Evolutionary conservation across 2,329 filamentous ascomycete species (phyloP).

Genomic region (Colletotrichum falcatum): DNA sequence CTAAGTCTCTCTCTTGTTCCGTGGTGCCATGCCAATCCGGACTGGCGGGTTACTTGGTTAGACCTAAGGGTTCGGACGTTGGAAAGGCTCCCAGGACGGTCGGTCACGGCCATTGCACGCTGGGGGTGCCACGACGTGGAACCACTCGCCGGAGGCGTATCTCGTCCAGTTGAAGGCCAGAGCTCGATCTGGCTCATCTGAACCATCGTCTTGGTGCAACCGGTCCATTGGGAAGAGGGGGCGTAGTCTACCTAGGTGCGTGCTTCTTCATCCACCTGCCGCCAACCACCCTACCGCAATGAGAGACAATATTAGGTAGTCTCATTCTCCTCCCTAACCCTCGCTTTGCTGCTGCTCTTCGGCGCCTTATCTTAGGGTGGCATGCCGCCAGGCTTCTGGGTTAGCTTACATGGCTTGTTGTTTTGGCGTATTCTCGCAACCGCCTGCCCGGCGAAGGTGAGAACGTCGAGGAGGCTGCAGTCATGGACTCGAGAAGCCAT

Average conservation of each 20-base stretch:
- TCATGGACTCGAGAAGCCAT: neutral
- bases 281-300: conserved; percentile 20
- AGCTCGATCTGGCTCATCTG: conserved; percentile 5
- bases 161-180: conserved; percentile 28
- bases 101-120: conserved; percentile 23
- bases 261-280: conserved; percentile 29
- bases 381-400: conserved; percentile 5
- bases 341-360: conserved; percentile 10
- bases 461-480: conserved; percentile 6
- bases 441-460: neutral
- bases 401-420: neutral
- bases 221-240: conserved; percentile 35
- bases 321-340: conserved; percentile 5
- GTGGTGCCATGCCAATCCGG: conserved; percentile 39
- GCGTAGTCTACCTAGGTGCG: no score
- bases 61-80: conserved; percentile 33
- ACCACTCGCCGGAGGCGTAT: conserved; percentile 28
- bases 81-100: conserved; percentile 33
- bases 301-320: conserved; percentile 33
- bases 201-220: conserved; percentile 37
- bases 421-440: conserved; percentile 5
- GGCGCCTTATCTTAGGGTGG: conserved; percentile 20
- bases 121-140: conserved; percentile 20
- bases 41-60: conserved; percentile 27
- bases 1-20: conserved; percentile 29